These are phyloP conservation scores for Tilletia walkeri DNA, from an alignment of 1,284 basidiomycete species.

Conservation along the genomic window DNA sequence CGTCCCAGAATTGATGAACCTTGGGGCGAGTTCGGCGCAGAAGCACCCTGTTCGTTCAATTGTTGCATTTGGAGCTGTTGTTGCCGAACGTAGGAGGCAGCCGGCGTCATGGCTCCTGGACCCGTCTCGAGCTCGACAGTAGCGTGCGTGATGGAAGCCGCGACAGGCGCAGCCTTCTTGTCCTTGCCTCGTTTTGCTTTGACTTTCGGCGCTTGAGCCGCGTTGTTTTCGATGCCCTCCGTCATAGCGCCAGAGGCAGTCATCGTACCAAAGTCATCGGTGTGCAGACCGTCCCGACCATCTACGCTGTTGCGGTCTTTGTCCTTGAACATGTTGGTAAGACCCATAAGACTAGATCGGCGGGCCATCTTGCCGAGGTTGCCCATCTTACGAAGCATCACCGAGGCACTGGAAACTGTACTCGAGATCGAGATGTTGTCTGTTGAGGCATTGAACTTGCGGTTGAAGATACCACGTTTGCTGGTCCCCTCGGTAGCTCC, in stretches of 20 bases:
- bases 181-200: constrained; percentile 55
- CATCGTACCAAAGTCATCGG: constrained; percentile 62
- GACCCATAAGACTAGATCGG: constrained; percentile 82
- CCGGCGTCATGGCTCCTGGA: constrained; percentile 75
- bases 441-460: constrained; percentile 84
- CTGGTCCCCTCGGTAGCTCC: constrained; percentile 30
- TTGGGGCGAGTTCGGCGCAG: constrained; percentile 38
- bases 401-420: constrained; percentile 91
- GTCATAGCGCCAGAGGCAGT: constrained; percentile 57
- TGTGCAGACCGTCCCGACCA: constrained; percentile 59
- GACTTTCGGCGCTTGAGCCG: constrained; percentile 26
- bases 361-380: constrained; percentile 87
- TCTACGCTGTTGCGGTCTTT: constrained; percentile 66
- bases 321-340: constrained; percentile 70
- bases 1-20: background rate
- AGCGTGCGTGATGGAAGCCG: constrained; percentile 76
- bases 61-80: constrained; percentile 69
- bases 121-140: constrained; percentile 76
- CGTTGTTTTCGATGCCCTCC: constrained; percentile 56
- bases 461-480: constrained; percentile 73
- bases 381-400: constrained; percentile 96
- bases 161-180: constrained; percentile 67
- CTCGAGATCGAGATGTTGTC: constrained; percentile 96
- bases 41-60: constrained; percentile 64
- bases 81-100: constrained; percentile 83